These are phyloP conservation scores for Circinella minor DNA, from an alignment of 371 early-diverging fungal species.

Conservation along the genomic window DNA sequence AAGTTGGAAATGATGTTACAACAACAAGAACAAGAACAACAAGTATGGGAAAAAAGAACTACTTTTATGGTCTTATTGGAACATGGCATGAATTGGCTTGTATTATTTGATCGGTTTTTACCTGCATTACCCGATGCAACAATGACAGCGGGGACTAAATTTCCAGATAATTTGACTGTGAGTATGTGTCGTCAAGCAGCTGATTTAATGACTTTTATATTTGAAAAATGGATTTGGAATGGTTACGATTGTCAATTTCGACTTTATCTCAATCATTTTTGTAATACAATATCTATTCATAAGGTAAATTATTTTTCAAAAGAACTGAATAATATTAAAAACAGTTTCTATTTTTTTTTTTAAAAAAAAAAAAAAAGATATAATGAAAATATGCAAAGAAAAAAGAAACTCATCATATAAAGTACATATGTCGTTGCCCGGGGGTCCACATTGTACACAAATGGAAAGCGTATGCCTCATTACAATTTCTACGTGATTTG, in stretches of 20 bases:
- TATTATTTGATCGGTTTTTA: slow-evolving; percentile 22
- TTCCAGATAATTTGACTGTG: slow-evolving; percentile 25
- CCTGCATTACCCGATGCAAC: slow-evolving; percentile 12
- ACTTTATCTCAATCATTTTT: slow-evolving; percentile 20
- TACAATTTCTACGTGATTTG: slow-evolving; percentile 18
- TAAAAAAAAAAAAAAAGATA: no score
- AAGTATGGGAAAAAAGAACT: slow-evolving; percentile 17
- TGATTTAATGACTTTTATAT: slow-evolving; percentile 20
- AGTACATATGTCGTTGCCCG: slow-evolving; percentile 17
- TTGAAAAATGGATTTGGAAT: slow-evolving; percentile 26
- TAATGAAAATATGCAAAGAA: no score
- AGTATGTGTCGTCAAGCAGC: slow-evolving; percentile 30
- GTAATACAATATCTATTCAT: slow-evolving; percentile 21
- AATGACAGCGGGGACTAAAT: slow-evolving; percentile 2
- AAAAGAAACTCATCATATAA: not conserved
- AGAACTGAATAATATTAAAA: not conserved
- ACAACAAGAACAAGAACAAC: not conserved
- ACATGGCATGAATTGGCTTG: slow-evolving; percentile 27
- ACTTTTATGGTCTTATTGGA: slow-evolving; percentile 21
- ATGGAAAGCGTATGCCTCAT: slow-evolving; percentile 31
- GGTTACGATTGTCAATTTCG: slow-evolving; percentile 26
- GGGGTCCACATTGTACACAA: slow-evolving; percentile 17
- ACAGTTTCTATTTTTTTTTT: no score
- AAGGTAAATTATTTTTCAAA: slow-evolving; percentile 14
- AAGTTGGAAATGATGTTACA: slow-evolving; percentile 14